Percentiles rank a stretch among this genome's conserved stretches.
phyloP scores from a whole-genome alignment of 805 yeast species.

The Yarrowia osloensis region DNA sequence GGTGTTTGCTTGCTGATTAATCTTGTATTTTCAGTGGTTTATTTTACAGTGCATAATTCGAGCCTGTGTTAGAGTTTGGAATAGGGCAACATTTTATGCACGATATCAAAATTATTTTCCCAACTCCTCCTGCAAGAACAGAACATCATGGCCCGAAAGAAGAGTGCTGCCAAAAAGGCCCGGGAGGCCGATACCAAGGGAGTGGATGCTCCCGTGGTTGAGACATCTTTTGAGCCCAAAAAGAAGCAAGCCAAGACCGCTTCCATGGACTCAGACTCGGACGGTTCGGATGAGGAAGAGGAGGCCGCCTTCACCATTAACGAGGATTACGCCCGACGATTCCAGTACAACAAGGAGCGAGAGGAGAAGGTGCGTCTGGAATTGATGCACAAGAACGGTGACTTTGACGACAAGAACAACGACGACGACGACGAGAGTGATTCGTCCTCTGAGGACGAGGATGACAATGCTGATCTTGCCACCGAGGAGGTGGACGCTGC shows the following conservation, averaged over 20 bases:
- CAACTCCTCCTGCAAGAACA: neutral
- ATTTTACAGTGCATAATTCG: neutral
- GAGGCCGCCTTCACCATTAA: conserved; percentile 33
- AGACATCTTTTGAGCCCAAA: conserved; percentile 37
- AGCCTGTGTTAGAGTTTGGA: neutral
- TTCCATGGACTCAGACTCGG: conserved; percentile 30
- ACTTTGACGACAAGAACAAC: conserved; percentile 36
- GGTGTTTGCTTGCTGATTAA: neutral
- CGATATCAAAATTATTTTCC: conserved; percentile 28
- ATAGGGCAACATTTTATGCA: conserved; percentile 18
- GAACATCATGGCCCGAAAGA: conserved; percentile 74
- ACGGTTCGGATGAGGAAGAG: conserved; percentile 34
- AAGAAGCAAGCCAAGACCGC: conserved; percentile 6
- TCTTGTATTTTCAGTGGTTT: neutral
- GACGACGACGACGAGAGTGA: conserved; percentile 60
- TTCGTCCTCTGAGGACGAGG: conserved; percentile 54
- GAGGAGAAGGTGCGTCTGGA: conserved; percentile 39
- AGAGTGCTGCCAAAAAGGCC: conserved; percentile 77
- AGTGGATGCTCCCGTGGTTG: neutral
- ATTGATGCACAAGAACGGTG: conserved; percentile 41
- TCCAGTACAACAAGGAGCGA: conserved; percentile 42
- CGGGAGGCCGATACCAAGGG: conserved; percentile 44
- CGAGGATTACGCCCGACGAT: conserved; percentile 39
- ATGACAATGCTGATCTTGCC: conserved; percentile 83
- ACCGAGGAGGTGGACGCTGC: conserved; percentile 86